These are phyloP conservation scores for Monosporascus ibericus DNA, from an alignment of 2,329 filamentous ascomycete genomes.

Conservation along the genomic window DNA sequence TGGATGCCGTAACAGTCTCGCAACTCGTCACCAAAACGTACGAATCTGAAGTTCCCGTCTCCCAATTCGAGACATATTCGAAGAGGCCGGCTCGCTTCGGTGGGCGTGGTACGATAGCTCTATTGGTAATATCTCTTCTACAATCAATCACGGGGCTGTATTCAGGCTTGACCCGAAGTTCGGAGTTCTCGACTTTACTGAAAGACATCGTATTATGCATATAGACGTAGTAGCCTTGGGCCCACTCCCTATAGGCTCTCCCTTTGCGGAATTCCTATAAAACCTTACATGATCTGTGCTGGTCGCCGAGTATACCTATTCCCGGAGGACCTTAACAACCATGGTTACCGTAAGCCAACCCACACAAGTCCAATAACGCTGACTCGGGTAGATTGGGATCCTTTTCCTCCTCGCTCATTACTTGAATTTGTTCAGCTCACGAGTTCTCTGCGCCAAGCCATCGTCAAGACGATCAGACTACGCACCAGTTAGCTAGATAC, in stretches of 20 bases:
- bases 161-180: too few relatives aligned
- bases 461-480: constrained; percentile 81
- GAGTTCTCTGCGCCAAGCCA: constrained; percentile 1
- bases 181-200: too few relatives aligned
- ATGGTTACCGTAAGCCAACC: background rate
- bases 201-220: background rate
- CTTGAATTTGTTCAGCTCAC: background rate
- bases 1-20: too few relatives aligned
- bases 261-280: background rate
- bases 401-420: background rate
- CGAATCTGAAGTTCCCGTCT: too few relatives aligned
- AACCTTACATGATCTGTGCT: background rate
- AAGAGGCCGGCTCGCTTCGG: too few relatives aligned
- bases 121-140: too few relatives aligned
- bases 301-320: background rate
- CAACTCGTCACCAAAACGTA: too few relatives aligned
- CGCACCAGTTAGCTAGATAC: constrained; percentile 6
- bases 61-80: too few relatives aligned
- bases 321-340: background rate
- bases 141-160: too few relatives aligned
- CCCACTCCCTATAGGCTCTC: background rate
- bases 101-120: too few relatives aligned
- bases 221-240: background rate
- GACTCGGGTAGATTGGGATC: background rate
- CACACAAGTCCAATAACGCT: background rate